Evolutionary conservation across 768 basidiomycete genomes (phyloP), one percentile per base, ranked within the genome.

Genomic region (Hygrophorus russula): DNA sequence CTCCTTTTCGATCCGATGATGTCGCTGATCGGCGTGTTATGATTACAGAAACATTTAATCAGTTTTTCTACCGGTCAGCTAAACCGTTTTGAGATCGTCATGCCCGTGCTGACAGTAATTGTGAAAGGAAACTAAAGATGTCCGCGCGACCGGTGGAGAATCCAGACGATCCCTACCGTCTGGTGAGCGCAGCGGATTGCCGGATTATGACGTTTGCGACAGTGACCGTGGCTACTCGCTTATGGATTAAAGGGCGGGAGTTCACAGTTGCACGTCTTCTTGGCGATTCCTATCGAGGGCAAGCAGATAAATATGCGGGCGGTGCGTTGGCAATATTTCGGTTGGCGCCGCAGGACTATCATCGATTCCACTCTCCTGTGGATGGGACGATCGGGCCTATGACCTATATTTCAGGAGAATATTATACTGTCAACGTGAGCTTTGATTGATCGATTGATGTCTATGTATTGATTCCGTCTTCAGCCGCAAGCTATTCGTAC

Each of bases 201-300:
- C 82, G 94, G n/a, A 72, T 96, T 47, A 92, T 97, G 82, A 78
- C 82, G 1, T 99, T 98, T 60, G 81, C 87, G 59, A 82, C 78
- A 0, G 81, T 96, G 6, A 66, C 63, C 38, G 86, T 89, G 44
- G 94, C 94, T 1, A 96, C 91, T 2, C 68, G 71, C 17, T 65
- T 99, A 0, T 99, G 94, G 94, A 94, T 98, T 64, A 97, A 98
- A 56, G 94, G 94, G 2, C 79, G 91, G 34, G 92, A 96, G 52
- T 98, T 99, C 57, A 82, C 80, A 1, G 71, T 97, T 2, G 71
- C 64, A 4, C 73, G 80, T 1, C 69, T 99, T 28, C 72, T 98
- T 0, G 93, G 93, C 0, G 82, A 87, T 2, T 64, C 61, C 9
- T 90, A 92, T 59, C 76, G 75, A 49, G 65, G 71, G 15, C 74